These are phyloP conservation scores for Marasmius sp. DNA, from an alignment of 1,284 basidiomycete species.

Conservation along the genomic window DNA sequence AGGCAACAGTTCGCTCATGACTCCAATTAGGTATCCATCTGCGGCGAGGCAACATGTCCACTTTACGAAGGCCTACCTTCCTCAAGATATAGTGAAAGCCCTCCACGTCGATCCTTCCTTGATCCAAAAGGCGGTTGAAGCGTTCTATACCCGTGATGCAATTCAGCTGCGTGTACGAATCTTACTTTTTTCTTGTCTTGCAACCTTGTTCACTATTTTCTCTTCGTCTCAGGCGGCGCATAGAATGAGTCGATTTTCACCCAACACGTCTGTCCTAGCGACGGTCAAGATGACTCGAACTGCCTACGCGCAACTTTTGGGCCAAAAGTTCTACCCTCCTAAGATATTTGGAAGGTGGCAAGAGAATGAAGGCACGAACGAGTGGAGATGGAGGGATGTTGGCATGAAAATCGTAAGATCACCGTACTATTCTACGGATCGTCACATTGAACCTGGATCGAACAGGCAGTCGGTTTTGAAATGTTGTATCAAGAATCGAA, in stretches of 20 bases:
- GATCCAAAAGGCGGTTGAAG: constrained; percentile 83
- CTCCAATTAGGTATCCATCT: constrained; percentile 62
- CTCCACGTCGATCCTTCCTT: constrained; percentile 67
- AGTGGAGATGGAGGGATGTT: constrained; percentile 77
- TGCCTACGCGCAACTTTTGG: constrained; percentile 88
- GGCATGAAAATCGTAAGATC: constrained; percentile 87
- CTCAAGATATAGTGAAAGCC: constrained; percentile 74
- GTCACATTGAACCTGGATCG: background rate
- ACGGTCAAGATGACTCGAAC: constrained; percentile 80
- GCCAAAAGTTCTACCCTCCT: constrained; percentile 91
- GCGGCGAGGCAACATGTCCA: constrained; percentile 76
- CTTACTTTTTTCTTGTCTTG: background rate
- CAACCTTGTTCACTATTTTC: background rate
- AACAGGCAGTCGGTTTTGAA: constrained; percentile 88
- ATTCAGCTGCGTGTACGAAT: constrained; percentile 77
- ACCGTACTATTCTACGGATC: background rate
- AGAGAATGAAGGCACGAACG: constrained; percentile 58
- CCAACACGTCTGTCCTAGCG: constrained; percentile 58
- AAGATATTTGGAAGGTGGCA: constrained; percentile 82
- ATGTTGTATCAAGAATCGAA: constrained; percentile 88
- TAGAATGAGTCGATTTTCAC: constrained; percentile 86
- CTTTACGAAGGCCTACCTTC: constrained; percentile 77
- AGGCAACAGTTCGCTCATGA: constrained; percentile 13
- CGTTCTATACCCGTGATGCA: constrained; percentile 92
- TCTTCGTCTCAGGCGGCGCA: constrained; percentile 63